Percentiles rank a stretch among this genome's conserved stretches.
phyloP scores from a whole-genome alignment of 2,329 filamentous ascomycete species.

The Botrytis medusae region DNA sequence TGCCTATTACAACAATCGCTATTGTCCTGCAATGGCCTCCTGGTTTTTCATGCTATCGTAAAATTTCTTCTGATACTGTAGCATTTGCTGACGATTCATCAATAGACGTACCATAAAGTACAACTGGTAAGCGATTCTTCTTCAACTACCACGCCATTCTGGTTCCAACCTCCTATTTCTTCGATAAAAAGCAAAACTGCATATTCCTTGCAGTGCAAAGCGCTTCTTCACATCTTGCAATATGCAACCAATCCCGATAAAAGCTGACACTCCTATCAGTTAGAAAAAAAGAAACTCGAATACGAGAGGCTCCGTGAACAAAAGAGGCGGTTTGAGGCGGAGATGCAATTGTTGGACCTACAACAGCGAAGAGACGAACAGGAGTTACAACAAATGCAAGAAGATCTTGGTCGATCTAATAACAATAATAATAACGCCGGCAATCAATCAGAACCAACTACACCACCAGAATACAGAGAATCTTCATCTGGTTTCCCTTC shows the following conservation, averaged over 20 bases:
- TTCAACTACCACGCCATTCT: neutral
- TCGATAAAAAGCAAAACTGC: constrained; percentile 15
- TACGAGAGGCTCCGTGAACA: constrained; percentile 90
- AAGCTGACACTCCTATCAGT: constrained; percentile 55
- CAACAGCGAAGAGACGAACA: constrained; percentile 80
- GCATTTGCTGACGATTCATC: constrained; percentile 30
- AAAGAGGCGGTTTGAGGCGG: constrained; percentile 83
- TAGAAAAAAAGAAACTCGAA: constrained; percentile 91
- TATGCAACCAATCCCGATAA: neutral
- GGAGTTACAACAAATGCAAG: constrained; percentile 81
- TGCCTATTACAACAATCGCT: constrained; percentile 27
- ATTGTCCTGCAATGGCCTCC: constrained; percentile 24
- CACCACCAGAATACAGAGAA: constrained; percentile 89
- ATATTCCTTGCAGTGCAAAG: constrained; percentile 16
- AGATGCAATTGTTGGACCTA: constrained; percentile 86
- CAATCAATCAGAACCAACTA: constrained; percentile 92
- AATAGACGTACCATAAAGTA: constrained; percentile 66
- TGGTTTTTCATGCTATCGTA: neutral
- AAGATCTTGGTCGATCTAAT: constrained; percentile 64
- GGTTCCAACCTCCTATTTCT: neutral
- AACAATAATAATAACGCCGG: constrained; percentile 49
- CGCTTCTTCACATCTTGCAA: neutral
- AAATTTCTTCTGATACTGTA: constrained; percentile 13
- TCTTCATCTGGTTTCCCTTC: constrained; percentile 68
- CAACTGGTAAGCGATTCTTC: constrained; percentile 63